Conservation (phyloP, 2,329 filamentous ascomycete genomes). For the Sporothrix luriei region DNA sequence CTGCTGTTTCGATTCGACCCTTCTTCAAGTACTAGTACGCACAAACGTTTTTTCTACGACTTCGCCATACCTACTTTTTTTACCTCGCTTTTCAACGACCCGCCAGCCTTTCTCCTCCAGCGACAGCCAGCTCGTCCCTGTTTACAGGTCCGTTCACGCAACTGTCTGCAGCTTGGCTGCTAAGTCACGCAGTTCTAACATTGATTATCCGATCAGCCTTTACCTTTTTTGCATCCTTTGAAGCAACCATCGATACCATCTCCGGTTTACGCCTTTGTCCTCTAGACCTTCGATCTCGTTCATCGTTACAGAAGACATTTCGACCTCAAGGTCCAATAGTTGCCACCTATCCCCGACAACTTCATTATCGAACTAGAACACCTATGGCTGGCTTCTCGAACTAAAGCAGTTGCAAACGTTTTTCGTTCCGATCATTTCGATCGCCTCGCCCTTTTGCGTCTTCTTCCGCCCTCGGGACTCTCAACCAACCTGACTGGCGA, state of each 20-base stretch:
- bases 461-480: slow-evolving; percentile 38
- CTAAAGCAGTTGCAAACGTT: slow-evolving; percentile 17
- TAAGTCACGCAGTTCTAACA: slow-evolving; percentile 2
- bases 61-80: not conserved
- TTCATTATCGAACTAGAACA: slow-evolving; percentile 33
- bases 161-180: not conserved
- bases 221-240: not conserved
- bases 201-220: not conserved
- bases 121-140: slow-evolving; percentile 13
- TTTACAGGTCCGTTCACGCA: slow-evolving; percentile 12
- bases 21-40: no score
- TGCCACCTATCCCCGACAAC: not conserved
- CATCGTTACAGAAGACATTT: not conserved
- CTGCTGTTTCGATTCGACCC: not conserved
- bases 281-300: not conserved
- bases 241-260: not conserved
- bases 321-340: slow-evolving; percentile 15
- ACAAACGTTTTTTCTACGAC: not conserved
- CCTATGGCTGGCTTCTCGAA: slow-evolving; percentile 43
- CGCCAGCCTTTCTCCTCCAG: not conserved
- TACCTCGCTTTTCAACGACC: not conserved
- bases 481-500: slow-evolving; percentile 28
- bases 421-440: slow-evolving; percentile 30
- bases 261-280: not conserved
- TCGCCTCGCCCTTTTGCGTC: slow-evolving; percentile 38